Evolutionary conservation across 2,329 filamentous ascomycete genomes (phyloP).

Genomic region (Fusarium sp.): DNA sequence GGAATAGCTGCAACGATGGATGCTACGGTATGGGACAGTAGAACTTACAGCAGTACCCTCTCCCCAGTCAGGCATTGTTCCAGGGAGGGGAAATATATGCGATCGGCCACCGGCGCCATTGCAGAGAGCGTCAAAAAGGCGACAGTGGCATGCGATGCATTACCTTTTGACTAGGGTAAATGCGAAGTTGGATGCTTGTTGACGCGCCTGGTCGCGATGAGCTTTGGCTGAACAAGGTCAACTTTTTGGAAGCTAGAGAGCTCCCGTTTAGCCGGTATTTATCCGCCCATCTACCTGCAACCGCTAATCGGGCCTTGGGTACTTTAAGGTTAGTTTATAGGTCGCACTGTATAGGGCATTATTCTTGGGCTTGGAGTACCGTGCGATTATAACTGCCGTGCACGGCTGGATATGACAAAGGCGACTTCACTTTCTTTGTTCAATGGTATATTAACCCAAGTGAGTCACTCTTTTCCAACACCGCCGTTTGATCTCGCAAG

Average conservation of each 20-base stretch:
- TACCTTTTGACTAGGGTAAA: slow-evolving; percentile 48
- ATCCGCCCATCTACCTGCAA: slow-evolving; percentile 35
- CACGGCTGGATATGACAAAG: slow-evolving; percentile 6
- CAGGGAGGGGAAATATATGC: slow-evolving; percentile 84
- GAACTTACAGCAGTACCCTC: slow-evolving; percentile 79
- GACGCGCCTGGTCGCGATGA: slow-evolving; percentile 53
- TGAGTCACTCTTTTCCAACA: slow-evolving; percentile 43
- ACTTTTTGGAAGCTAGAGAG: slow-evolving; percentile 49
- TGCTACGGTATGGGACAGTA: not conserved
- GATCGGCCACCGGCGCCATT: slow-evolving; percentile 79
- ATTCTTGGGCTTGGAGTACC: not conserved
- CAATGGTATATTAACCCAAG: slow-evolving; percentile 14
- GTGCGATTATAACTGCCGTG: not conserved
- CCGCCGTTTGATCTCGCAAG: slow-evolving; percentile 22
- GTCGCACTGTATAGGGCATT: slow-evolving; percentile 31
- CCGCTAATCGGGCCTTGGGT: slow-evolving; percentile 41
- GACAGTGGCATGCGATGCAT: slow-evolving; percentile 56
- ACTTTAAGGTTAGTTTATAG: not conserved
- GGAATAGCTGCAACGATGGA: slow-evolving; percentile 14
- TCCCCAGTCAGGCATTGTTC: slow-evolving; percentile 87
- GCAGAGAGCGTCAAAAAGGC: slow-evolving; percentile 64
- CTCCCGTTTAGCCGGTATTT: slow-evolving; percentile 46
- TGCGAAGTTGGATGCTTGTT: slow-evolving; percentile 48
- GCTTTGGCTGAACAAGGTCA: slow-evolving; percentile 44
- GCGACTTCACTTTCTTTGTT: slow-evolving; percentile 39